phyloP scores from a whole-genome alignment of 768 basidiomycete genomes.

The Collybia nuda region DNA sequence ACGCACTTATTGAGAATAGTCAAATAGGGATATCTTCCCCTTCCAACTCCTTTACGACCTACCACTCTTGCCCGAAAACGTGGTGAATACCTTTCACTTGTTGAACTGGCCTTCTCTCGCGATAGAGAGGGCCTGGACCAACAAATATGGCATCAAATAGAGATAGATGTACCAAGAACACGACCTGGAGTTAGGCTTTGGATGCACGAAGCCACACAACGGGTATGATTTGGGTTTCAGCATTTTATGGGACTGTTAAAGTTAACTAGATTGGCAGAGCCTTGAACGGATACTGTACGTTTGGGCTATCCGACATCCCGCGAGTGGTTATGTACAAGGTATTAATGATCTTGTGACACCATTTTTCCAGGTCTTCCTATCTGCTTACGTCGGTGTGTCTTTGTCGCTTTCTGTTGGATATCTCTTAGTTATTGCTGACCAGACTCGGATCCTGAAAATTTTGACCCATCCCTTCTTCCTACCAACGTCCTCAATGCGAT shows the following conservation, averaged over 20 bases:
- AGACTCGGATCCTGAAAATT: constrained; percentile 91
- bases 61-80: constrained; percentile 86
- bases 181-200: constrained; percentile 88
- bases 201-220: constrained; percentile 88
- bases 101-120: constrained; percentile 85
- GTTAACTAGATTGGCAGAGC: constrained; percentile 50
- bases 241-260: constrained; percentile 1
- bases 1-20: constrained; percentile 6
- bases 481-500: constrained; percentile 73
- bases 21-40: constrained; percentile 84
- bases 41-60: constrained; percentile 73
- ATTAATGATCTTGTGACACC: constrained; percentile 98
- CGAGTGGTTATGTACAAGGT: constrained; percentile 97
- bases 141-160: constrained; percentile 99
- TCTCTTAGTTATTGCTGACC: constrained; percentile 10
- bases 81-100: constrained; percentile 87
- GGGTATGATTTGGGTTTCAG: constrained; percentile 49
- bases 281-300: constrained; percentile 96
- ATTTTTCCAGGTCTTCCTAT: constrained; percentile 96
- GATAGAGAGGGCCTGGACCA: constrained; percentile 88
- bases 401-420: not conserved
- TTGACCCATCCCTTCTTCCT: constrained; percentile 79
- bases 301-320: constrained; percentile 98
- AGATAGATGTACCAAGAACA: constrained; percentile 96
- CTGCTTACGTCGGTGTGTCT: constrained; percentile 83